These are phyloP conservation scores for Yarrowia sp. DNA, from an alignment of 805 yeast species.

Conservation along the genomic window DNA sequence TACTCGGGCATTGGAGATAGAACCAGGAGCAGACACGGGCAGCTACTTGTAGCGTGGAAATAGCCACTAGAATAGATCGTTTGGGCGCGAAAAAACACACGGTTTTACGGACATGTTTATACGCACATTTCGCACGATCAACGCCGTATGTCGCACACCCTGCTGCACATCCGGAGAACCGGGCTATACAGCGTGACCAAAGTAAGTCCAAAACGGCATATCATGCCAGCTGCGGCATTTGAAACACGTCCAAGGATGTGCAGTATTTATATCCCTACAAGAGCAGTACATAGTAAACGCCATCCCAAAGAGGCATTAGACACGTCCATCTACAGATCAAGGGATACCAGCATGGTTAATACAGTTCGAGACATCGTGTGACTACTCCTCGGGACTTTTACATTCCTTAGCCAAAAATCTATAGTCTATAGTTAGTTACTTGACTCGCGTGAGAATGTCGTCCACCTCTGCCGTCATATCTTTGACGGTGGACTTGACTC, in stretches of 20 bases:
- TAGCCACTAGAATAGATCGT: too few species aligned
- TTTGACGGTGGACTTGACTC: background rate
- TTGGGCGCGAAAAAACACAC: too few species aligned
- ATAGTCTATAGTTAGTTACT: background rate
- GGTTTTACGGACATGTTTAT: too few species aligned
- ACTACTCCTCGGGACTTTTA: background rate
- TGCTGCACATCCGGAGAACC: background rate
- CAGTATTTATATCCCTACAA: background rate
- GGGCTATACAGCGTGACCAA: background rate
- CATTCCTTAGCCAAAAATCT: background rate
- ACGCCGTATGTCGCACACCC: background rate
- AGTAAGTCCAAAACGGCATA: background rate
- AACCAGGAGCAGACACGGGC: too few species aligned
- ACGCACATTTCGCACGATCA: too few species aligned
- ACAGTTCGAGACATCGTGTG: conserved; percentile 16
- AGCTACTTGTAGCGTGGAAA: too few species aligned
- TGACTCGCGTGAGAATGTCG: background rate
- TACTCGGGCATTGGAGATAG: too few species aligned
- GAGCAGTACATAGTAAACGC: too few species aligned
- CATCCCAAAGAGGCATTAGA: too few species aligned
- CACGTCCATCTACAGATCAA: too few species aligned
- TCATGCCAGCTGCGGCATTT: background rate
- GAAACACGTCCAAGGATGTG: background rate
- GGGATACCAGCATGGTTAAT: background rate
- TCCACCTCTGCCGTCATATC: background rate